Base-by-base conservation (phyloP, 2,329 filamentous ascomycete species). In the Mollisia scopiformis region DNA sequence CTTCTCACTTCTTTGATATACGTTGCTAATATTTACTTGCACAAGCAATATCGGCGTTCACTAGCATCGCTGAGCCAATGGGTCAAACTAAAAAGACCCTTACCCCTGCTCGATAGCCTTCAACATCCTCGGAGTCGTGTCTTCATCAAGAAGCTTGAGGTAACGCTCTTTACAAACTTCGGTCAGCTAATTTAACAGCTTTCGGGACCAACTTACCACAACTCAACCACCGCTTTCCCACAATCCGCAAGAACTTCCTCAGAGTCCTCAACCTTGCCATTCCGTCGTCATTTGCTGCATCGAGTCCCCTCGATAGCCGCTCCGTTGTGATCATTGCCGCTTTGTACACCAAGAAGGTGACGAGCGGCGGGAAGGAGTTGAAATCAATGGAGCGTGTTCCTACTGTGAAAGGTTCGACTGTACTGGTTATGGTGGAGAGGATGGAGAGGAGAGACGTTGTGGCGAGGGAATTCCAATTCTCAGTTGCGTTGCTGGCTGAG, bases 71-170 rank as follows among this genome's bases (percentile, higher is more conserved):
- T 14, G 65, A 69, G 27, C 30, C 30, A 33, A 33, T 33, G 13
- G 30, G 30, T 6, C 30, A 33, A 13, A 33, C 30, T 33, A 33
- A 6, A 33, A 33, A 6, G 13, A 33, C 30, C 6, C 30, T 33
- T 33, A 13, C 13, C 30, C 30, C 13, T 33, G 30, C 30, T 33
- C 30, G 30, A 33, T 33, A 13, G 56, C 50, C 51, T 63, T 68
- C 46, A 68, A 51, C 33, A 66, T 60, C 25, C 61, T 39, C 27
- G 66, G 66, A 23, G 66, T 66, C 21, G 66, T 68, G 58, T 68
- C 62, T n/a, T 68, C 62, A 33, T 68, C 53, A 31, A 68, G 66
- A 58, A 68, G 56, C 30, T 60, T 62, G 19, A 66, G 58, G 39
- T 64, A 68, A 25, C 66, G 63, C 16, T 61, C 66, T 68, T 57